Percentiles rank a stretch among this genome's conserved stretches.
These are phyloP conservation scores for Stephania cephalantha DNA, from an alignment of 164 flowering plant genomes.

Conservation along the genomic window DNA sequence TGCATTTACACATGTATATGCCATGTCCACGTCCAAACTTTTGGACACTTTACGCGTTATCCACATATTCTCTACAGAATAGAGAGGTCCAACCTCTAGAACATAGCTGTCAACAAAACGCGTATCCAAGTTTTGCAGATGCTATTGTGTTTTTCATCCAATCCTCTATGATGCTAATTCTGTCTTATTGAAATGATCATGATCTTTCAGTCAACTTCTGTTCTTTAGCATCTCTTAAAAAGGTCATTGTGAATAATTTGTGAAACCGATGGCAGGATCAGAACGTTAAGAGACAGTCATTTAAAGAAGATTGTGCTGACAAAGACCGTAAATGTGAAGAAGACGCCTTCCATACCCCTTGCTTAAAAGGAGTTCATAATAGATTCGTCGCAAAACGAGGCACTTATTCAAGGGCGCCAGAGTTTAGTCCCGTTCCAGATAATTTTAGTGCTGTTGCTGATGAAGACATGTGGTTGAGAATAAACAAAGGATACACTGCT, in stretches of 20 bases:
- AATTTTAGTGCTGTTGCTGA: constrained; percentile 65
- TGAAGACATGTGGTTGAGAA: constrained; percentile 84
- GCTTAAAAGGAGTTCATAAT: constrained; percentile 50
- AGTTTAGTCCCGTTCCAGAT: constrained; percentile 80
- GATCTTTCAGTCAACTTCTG: background rate
- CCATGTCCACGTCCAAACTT: no score
- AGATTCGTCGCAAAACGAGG: constrained; percentile 67
- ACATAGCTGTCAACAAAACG: background rate
- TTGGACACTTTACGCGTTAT: no score
- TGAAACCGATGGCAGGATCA: constrained; percentile 20
- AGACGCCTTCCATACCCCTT: constrained; percentile 64
- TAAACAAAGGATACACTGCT: constrained; percentile 78
- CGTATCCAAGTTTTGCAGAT: background rate
- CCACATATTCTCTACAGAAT: no score
- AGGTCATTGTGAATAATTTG: background rate
- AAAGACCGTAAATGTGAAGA: constrained; percentile 24
- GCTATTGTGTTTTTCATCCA: background rate
- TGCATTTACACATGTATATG: no score
- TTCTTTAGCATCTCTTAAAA: background rate
- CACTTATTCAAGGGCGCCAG: constrained; percentile 44
- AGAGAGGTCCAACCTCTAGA: no score
- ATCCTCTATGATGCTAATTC: background rate
- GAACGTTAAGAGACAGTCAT: constrained; percentile 26
- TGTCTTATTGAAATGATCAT: background rate
- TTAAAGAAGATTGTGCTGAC: constrained; percentile 33